Base-by-base conservation (phyloP, 139 green algal species). In the Auxenochlorella protothecoides region DNA sequence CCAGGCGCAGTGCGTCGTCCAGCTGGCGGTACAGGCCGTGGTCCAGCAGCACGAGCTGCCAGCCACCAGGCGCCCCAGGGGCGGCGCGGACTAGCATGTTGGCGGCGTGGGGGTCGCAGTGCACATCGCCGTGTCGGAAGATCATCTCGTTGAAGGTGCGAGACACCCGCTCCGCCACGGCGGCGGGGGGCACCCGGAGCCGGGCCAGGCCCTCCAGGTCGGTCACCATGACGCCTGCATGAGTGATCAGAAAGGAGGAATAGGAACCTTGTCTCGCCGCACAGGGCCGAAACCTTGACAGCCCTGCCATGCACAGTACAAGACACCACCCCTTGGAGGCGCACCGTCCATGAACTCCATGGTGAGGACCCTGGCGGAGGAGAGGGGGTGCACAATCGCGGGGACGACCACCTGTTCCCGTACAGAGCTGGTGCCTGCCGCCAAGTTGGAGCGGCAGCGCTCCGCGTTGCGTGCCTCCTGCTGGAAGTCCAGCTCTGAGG, bases 81-180 rank as follows among this genome's bases (percentile, higher is more conserved):
- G 55, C 61, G 71, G 14, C 68, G 55, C 86, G 77, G 4, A 92
- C 84, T 60, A 92, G 74, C 9, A 96, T 66, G 74, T 96, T 96
- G 61, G 76, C 77, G 5, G 71, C 15, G 55, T 79, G 78, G 0
- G 81, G 84, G 68, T 85, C 85, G 54, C 27, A 84, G 76, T 93
- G 90, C 67, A 97, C 79, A 71, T 84, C 91, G 59, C 91, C 91
- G 15, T 88, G 80, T 0, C 84, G 69, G 63, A 96, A 94, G 15
- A 89, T 89, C 82, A 97, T 94, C 69, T 97, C 84, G 10, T 81
- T 90, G 84, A 97, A 97, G 51, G 86, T 80, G n/a, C 88, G 74
- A 2, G 88, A 72, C 44, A 97, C 81, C 53, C 84, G 63, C 4
- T 67, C 53, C 8, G 84, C 90, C 27, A 97, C 90, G 6, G 84